phyloP scores from a whole-genome alignment of 1,284 basidiomycete species.

The Malassezia sp. region DNA sequence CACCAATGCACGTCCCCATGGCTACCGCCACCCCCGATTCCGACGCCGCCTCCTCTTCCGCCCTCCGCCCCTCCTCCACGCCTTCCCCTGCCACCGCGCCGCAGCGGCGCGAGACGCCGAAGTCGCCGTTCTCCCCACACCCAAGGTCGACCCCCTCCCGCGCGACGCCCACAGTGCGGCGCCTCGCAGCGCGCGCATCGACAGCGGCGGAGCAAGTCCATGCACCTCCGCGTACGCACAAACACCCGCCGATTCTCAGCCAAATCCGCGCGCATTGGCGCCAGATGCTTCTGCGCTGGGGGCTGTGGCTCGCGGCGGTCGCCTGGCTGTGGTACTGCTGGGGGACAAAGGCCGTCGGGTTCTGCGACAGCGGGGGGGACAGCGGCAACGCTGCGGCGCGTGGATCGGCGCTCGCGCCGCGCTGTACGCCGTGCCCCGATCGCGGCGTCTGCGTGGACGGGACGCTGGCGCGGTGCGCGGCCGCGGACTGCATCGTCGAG shows the following conservation, averaged over 20 bases:
- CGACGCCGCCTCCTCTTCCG: no score
- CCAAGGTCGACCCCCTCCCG: no score
- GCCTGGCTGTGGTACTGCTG: slow-evolving; percentile 28
- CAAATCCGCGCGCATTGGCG: slow-evolving; percentile 1
- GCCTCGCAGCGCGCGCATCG: no score
- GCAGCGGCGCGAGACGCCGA: no score
- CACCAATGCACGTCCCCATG: no score
- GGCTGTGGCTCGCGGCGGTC: neutral
- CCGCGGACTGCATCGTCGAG: slow-evolving; percentile 30
- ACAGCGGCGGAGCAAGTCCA: no score
- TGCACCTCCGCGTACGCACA: no score
- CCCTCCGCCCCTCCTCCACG: no score
- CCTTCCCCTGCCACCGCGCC: no score
- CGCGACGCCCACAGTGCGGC: no score
- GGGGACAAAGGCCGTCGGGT: slow-evolving; percentile 29
- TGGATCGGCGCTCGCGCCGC: slow-evolving; percentile 10
- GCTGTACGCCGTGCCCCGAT: slow-evolving; percentile 33
- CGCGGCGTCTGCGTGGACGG: slow-evolving; percentile 29
- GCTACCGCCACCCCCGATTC: no score
- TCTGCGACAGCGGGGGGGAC: slow-evolving; percentile 25
- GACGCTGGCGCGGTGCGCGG: slow-evolving; percentile 21
- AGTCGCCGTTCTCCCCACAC: no score
- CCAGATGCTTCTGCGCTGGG: slow-evolving; percentile 4
- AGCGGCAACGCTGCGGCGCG: slow-evolving; percentile 19
- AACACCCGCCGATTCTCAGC: neutral